Base-by-base conservation (phyloP, 495 filamentous ascomycete genomes). In the Mytilinidion resinicola region DNA sequence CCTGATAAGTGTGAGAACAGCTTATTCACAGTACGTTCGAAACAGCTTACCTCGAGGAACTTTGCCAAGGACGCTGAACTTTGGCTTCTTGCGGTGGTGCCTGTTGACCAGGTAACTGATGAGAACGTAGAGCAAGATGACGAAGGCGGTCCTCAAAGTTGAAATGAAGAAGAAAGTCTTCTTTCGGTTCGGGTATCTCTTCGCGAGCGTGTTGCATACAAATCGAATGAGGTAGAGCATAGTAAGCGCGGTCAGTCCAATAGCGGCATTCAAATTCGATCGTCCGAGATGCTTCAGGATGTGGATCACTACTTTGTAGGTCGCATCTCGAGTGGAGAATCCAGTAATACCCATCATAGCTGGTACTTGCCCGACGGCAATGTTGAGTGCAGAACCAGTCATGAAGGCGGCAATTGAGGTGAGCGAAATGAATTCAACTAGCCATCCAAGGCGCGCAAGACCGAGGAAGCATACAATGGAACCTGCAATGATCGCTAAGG, bases 361-460 rank as follows among this genome's bases (percentile, higher is more conserved):
- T 1, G 88, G 83, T 33, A 96, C 80, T 73, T 99, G 93, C n/a
- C 93, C 92, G 42, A 84, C 78, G 36, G 83, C 83, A 68, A 99
- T 99, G 67, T 83, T 96, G 71, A 99, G 74, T 25, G 93, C 95
- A 0, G 93, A 96, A 7, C 93, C 93, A 1, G 93, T 97, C 91
- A 99, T 97, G 81, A 95, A 98, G 3, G 93, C 91, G 9, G 88
- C 89, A 52, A 97, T 95, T 1, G 93, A 87, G 1, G 89, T 83
- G 34, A 98, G 80, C 0, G 93, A 86, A 69, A 98, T 98, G 67
- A 97, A 86, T 59, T 98, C 93, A 14, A 97, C 95, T 33, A 99
- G 88, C 81, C 91, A 95, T 15, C 93, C 93, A 35, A 85, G 79
- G 10, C 91, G 82, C 41, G 86, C 72, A 5, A 96, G 72, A 5